These are phyloP conservation scores for Scheffersomyces titani DNA, from an alignment of 1,139 yeast species.

Conservation along the genomic window DNA sequence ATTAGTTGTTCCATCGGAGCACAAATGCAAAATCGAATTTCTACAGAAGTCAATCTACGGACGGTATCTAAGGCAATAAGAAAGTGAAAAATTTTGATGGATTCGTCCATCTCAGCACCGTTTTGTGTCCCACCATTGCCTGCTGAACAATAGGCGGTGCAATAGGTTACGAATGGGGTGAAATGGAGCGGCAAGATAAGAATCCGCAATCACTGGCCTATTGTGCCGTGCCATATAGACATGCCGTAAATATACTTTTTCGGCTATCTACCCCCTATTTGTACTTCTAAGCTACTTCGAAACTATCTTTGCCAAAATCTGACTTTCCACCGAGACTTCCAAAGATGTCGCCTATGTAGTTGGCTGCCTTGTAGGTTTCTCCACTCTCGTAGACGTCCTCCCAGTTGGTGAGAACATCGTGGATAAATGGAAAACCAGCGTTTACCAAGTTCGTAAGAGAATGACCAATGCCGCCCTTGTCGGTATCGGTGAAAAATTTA, in stretches of 20 bases:
- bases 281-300: background rate
- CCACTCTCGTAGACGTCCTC: slow-evolving; percentile 39
- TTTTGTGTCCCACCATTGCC: background rate
- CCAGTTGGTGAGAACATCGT: slow-evolving; percentile 55
- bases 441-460: slow-evolving; percentile 51
- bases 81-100: background rate
- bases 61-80: background rate
- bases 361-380: slow-evolving; percentile 39
- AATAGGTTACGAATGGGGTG: background rate
- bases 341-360: slow-evolving; percentile 60
- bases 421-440: slow-evolving; percentile 55
- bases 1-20: background rate
- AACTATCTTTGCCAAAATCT: slow-evolving; percentile 4
- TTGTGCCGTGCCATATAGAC: background rate
- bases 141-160: background rate
- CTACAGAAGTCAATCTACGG: background rate
- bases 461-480: slow-evolving; percentile 52
- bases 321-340: slow-evolving; percentile 42
- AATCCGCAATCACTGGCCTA: background rate
- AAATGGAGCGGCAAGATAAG: background rate
- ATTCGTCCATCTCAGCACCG: background rate
- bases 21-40: background rate
- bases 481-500: slow-evolving; percentile 47
- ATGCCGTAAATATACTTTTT: background rate
- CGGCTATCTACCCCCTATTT: background rate